Conservation (phyloP, 345 rosid species). For the Rhizophora mangle region DNA sequence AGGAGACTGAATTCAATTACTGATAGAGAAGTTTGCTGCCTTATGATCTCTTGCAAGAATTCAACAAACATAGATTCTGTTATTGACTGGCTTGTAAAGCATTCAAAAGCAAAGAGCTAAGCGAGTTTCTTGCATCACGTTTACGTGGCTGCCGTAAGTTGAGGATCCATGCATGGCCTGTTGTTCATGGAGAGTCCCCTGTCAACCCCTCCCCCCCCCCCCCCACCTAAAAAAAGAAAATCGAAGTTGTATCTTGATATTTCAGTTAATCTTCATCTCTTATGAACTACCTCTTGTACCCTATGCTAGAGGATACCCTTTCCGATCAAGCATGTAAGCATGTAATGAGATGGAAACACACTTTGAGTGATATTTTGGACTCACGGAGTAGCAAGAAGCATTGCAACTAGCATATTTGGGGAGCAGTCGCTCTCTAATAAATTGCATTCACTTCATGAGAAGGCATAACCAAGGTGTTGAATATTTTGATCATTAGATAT, state of each 20-base stretch:
- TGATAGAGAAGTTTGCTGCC: conserved; percentile 65
- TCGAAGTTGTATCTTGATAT: not conserved
- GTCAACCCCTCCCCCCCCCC: no score
- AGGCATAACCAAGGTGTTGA: no score
- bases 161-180: not conserved
- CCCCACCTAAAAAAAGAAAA: no score
- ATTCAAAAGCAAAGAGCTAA: conserved; percentile 63
- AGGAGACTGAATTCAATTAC: conserved; percentile 62
- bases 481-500: no score
- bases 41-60: conserved; percentile 74
- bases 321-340: conserved; percentile 2
- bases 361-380: no score
- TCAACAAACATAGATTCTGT: conserved; percentile 66
- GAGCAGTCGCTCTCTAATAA: no score
- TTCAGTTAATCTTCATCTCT: conserved; percentile 2
- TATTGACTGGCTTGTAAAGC: conserved; percentile 73
- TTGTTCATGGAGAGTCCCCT: not conserved
- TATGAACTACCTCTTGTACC: not conserved
- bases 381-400: no score
- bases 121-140: not conserved
- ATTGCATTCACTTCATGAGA: no score
- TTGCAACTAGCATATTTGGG: no score
- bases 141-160: not conserved
- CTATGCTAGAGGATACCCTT: not conserved
- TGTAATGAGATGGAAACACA: not conserved